Evolutionary conservation across 2,329 filamentous ascomycete genomes (phyloP).

Genomic region (Cadophora malorum): DNA sequence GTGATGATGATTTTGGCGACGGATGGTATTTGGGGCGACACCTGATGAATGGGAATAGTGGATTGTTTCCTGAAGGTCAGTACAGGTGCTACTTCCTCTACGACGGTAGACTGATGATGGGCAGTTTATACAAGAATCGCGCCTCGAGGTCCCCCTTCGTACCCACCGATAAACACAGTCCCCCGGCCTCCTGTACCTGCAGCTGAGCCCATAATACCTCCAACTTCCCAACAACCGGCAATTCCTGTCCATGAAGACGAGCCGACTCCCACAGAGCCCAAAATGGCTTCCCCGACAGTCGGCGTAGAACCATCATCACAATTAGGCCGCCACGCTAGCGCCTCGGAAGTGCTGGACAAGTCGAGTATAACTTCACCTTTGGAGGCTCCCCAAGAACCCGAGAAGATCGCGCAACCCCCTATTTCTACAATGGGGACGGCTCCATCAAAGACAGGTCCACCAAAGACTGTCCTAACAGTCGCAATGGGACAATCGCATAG

Average conservation of each 20-base stretch:
- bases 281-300: constrained; percentile 27
- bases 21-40: constrained; percentile 85
- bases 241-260: constrained; percentile 23
- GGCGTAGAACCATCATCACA: constrained; percentile 37
- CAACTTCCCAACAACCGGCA: constrained; percentile 23
- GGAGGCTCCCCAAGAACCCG: constrained; percentile 39
- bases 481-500: constrained; percentile 51
- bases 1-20: constrained; percentile 88
- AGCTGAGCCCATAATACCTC: constrained; percentile 25
- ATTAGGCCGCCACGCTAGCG: constrained; percentile 43
- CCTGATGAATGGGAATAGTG: constrained; percentile 73
- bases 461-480: constrained; percentile 49
- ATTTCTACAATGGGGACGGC: constrained; percentile 34
- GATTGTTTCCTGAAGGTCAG: constrained; percentile 82
- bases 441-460: constrained; percentile 48
- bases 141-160: constrained; percentile 43
- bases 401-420: constrained; percentile 22
- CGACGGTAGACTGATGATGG: constrained; percentile 27
- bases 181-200: constrained; percentile 28
- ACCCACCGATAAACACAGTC: constrained; percentile 36
- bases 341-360: constrained; percentile 33
- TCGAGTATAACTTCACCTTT: constrained; percentile 50
- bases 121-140: constrained; percentile 47
- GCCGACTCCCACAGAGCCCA: constrained; percentile 23
- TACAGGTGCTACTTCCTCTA: constrained; percentile 4